Evolutionary conservation across 2,329 filamentous ascomycete species (phyloP).

Genomic region (Zymoseptoria brevis): DNA sequence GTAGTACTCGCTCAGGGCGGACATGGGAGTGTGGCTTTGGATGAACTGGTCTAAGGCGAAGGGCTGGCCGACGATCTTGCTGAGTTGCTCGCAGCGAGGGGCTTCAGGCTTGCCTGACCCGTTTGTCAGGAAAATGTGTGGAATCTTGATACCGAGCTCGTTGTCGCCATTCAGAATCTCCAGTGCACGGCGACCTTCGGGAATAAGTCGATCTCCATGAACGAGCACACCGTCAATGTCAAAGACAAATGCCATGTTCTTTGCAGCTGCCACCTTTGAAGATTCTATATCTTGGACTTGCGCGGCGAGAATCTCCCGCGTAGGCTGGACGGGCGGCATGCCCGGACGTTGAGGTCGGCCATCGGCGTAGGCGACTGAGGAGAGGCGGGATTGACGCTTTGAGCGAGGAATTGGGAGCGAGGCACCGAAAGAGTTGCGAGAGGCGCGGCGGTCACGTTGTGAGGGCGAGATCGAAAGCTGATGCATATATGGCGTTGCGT

Average conservation of each 20-base stretch:
- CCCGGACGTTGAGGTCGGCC: constrained; percentile 44
- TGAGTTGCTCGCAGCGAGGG: constrained; percentile 57
- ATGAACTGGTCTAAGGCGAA: constrained; percentile 68
- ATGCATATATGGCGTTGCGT: constrained; percentile 65
- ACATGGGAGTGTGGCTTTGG: constrained; percentile 70
- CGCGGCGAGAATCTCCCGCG: constrained; percentile 60
- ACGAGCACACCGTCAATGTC: constrained; percentile 71
- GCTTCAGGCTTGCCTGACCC: constrained; percentile 63
- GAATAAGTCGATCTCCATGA: constrained; percentile 63
- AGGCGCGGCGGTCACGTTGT: constrained; percentile 58
- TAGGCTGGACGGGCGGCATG: constrained; percentile 52
- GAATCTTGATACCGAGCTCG: constrained; percentile 69
- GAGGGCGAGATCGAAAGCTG: constrained; percentile 60
- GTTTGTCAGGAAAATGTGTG: constrained; percentile 68
- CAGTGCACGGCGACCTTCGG: constrained; percentile 57
- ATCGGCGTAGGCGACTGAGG: constrained; percentile 49
- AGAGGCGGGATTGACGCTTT: constrained; percentile 61
- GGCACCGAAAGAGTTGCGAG: constrained; percentile 68
- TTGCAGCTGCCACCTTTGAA: constrained; percentile 59
- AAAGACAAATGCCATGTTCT: constrained; percentile 77
- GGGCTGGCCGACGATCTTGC: constrained; percentile 56
- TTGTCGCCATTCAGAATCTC: constrained; percentile 69
- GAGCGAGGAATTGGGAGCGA: constrained; percentile 64
- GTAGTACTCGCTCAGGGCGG: constrained; percentile 67
- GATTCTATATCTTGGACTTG: constrained; percentile 61